phyloP scores from a whole-genome alignment of 768 basidiomycete genomes.

The Dioszegia crocea region DNA sequence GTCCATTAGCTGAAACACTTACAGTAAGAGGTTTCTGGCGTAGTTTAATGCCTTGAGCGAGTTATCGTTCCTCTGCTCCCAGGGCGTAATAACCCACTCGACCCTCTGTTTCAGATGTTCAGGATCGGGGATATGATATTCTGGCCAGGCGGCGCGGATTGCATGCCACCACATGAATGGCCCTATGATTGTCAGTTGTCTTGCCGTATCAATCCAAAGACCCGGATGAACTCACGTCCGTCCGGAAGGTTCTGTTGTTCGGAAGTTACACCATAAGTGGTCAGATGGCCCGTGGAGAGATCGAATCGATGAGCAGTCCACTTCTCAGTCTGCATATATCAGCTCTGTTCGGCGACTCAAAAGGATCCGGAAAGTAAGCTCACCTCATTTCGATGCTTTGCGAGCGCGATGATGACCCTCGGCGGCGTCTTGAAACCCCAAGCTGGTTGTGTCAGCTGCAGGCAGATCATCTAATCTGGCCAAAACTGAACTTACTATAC shows the following conservation, averaged over 20 bases:
- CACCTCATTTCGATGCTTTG: constrained; percentile 45
- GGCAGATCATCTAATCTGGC: too few relatives aligned
- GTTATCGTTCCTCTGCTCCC: constrained; percentile 33
- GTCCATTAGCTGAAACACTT: constrained; percentile 7
- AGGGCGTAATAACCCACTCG: constrained; percentile 23
- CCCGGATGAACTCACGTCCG: constrained; percentile 29
- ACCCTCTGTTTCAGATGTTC: constrained; percentile 35
- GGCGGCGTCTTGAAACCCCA: constrained; percentile 42
- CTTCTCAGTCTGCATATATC: constrained; percentile 25
- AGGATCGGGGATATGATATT: constrained; percentile 37
- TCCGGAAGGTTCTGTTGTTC: constrained; percentile 35
- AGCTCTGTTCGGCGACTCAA: constrained; percentile 1
- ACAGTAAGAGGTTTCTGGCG: constrained; percentile 44
- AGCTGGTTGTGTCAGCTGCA: constrained; percentile 20
- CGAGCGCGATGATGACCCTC: constrained; percentile 45
- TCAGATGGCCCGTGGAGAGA: constrained; percentile 33
- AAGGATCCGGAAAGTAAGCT: not conserved
- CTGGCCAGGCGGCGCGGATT: constrained; percentile 47
- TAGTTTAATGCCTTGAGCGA: constrained; percentile 45
- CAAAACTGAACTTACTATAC: constrained; percentile 33
- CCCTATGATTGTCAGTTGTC: constrained; percentile 13
- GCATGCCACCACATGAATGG: constrained; percentile 50
- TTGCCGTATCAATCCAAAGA: not conserved
- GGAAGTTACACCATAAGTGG: constrained; percentile 38
- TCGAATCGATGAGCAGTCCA: constrained; percentile 51